These are phyloP conservation scores for Pilaira anomala DNA, from an alignment of 192 early-diverging fungal species.

Conservation along the genomic window DNA sequence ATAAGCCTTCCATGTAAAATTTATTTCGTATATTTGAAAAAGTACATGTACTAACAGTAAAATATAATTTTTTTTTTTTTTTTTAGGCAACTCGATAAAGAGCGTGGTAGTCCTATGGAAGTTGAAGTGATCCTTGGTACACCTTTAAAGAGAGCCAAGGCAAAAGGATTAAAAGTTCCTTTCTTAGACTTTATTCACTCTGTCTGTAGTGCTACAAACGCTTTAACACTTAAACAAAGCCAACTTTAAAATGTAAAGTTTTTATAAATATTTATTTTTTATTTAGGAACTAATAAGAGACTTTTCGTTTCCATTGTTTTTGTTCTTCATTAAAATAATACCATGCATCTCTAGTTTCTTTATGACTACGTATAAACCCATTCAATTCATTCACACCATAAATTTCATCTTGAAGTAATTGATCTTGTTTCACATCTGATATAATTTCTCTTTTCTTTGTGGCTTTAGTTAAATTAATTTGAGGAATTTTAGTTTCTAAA, in stretches of 20 bases:
- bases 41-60: too few relatives aligned
- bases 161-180: slow-evolving; percentile 25
- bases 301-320: slow-evolving; percentile 18
- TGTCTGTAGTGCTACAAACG: slow-evolving; percentile 14
- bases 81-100: slow-evolving; percentile 40
- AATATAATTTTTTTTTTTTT: neutral
- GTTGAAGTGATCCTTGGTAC: slow-evolving; percentile 37
- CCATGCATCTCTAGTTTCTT: slow-evolving; percentile 25
- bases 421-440: slow-evolving; percentile 38
- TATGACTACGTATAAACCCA: slow-evolving; percentile 30
- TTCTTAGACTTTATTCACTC: slow-evolving; percentile 20
- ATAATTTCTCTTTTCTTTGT: slow-evolving; percentile 22
- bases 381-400: slow-evolving; percentile 34
- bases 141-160: slow-evolving; percentile 37
- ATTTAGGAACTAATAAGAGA: neutral
- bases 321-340: slow-evolving; percentile 15
- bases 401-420: slow-evolving; percentile 30
- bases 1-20: slow-evolving; percentile 47
- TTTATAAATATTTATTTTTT: neutral
- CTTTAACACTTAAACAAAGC: neutral
- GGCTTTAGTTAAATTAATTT: slow-evolving; percentile 29
- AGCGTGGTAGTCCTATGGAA: slow-evolving; percentile 42
- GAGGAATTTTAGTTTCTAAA: slow-evolving; percentile 36
- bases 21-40: neutral
- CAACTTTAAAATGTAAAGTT: too few relatives aligned